These are phyloP conservation scores for Graphiopsis chlorocephala DNA, from an alignment of 2,329 filamentous ascomycete genomes.

Conservation along the genomic window DNA sequence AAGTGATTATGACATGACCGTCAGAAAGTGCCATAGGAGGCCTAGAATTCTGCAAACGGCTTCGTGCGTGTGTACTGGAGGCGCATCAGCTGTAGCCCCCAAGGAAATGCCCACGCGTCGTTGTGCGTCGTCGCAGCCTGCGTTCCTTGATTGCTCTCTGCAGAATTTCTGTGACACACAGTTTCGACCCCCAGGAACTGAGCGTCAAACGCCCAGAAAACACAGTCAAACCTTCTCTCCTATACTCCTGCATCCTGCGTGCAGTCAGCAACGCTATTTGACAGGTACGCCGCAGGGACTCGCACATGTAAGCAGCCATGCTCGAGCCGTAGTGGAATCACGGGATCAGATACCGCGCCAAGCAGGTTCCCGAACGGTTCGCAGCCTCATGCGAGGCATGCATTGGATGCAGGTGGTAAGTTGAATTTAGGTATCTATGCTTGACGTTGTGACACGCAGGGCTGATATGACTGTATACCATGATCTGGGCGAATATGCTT, in stretches of 20 bases:
- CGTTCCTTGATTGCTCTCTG: background rate
- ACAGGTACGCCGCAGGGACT: constrained; percentile 1
- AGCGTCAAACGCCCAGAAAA: background rate
- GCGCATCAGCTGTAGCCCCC: too few species aligned
- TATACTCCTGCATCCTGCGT: background rate
- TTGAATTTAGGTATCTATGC: background rate
- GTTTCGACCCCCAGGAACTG: too few species aligned
- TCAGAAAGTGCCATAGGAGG: background rate
- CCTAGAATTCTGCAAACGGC: background rate
- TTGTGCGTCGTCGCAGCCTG: background rate
- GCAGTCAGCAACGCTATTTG: constrained; percentile 5
- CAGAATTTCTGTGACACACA: background rate
- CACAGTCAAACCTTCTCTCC: background rate
- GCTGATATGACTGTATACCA: background rate
- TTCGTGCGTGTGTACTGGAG: background rate
- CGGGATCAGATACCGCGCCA: background rate
- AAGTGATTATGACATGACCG: background rate
- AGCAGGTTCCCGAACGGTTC: background rate
- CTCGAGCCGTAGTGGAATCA: background rate
- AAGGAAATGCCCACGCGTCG: too few species aligned
- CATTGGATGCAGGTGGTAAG: background rate
- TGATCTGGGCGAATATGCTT: background rate
- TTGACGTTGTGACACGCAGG: background rate
- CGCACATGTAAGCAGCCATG: background rate
- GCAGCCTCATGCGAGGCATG: background rate